Percentiles rank a stretch among this genome's conserved stretches.
Evolutionary conservation across 371 early-diverging fungal species (phyloP).

Genomic region (Mucor sp.): DNA sequence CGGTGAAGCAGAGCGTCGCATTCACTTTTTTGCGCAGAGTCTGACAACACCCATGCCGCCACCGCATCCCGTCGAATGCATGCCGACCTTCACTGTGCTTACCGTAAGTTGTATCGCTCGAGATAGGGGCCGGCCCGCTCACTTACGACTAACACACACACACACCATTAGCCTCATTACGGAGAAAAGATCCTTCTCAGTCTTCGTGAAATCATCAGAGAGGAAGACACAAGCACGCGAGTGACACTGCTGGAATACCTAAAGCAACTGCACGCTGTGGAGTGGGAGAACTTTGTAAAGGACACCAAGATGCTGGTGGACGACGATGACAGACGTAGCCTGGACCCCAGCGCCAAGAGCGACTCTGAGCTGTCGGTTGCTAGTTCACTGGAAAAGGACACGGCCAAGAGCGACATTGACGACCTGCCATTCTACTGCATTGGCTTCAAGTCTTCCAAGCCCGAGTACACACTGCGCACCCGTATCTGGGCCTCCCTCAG

Average conservation of each 20-base stretch:
- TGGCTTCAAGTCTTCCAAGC: conserved; percentile 81
- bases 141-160: too few species aligned
- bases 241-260: conserved; percentile 86
- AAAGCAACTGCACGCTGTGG: conserved; percentile 81
- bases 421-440: conserved; percentile 83
- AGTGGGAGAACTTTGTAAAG: conserved; percentile 92
- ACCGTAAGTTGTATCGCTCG: too few species aligned
- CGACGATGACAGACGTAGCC: conserved; percentile 43
- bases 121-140: too few species aligned
- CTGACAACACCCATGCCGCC: conserved; percentile 86
- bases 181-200: conserved; percentile 86
- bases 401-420: conserved; percentile 55
- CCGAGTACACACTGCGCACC: conserved; percentile 83
- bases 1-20: conserved; percentile 85
- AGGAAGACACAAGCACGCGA: conserved; percentile 80
- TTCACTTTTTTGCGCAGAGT: conserved; percentile 89
- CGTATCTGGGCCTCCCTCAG: conserved; percentile 91
- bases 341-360: conserved; percentile 15
- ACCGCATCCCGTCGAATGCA: conserved; percentile 79
- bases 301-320: conserved; percentile 83
- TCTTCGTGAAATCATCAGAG: conserved; percentile 83
- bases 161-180: conserved; percentile 90
- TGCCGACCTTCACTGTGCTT: conserved; percentile 89
- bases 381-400: conserved; percentile 20
- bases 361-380: conserved; percentile 13